phyloP scores from a whole-genome alignment of 2,329 filamentous ascomycete species.

The Aspergillus jensenii region DNA sequence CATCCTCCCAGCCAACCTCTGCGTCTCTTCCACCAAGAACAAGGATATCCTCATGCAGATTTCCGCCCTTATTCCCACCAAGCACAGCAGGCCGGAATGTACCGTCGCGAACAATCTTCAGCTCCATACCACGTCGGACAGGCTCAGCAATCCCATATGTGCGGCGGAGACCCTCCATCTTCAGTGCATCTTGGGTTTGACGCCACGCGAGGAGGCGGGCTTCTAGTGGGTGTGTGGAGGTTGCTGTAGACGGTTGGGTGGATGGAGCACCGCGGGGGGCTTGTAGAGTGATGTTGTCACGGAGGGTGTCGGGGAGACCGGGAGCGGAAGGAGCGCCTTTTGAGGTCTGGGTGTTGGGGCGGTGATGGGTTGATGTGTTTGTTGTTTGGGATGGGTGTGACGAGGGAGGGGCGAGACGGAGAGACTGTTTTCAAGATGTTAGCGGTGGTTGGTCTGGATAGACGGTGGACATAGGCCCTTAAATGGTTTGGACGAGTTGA shows the following conservation, averaged over 20 bases:
- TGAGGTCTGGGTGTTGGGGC: constrained; percentile 55
- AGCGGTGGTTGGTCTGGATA: not conserved
- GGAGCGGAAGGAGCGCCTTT: constrained; percentile 84
- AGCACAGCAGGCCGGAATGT: constrained; percentile 72
- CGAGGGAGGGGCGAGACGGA: constrained; percentile 80
- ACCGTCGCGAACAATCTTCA: constrained; percentile 78
- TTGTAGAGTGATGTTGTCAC: constrained; percentile 72
- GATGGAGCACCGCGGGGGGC: constrained; percentile 49
- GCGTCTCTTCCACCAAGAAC: constrained; percentile 66
- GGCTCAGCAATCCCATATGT: constrained; percentile 93
- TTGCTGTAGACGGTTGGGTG: constrained; percentile 45
- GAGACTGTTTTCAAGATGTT: constrained; percentile 58
- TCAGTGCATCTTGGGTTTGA: constrained; percentile 79
- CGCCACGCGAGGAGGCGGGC: constrained; percentile 87
- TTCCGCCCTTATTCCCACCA: constrained; percentile 56
- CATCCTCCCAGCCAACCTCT: constrained; percentile 87
- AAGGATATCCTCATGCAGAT: constrained; percentile 87
- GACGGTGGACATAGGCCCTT: not conserved
- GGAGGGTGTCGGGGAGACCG: constrained; percentile 90
- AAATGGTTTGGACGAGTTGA: constrained; percentile 6
- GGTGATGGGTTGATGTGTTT: constrained; percentile 61
- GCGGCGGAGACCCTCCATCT: constrained; percentile 84
- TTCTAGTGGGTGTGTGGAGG: constrained; percentile 84
- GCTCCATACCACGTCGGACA: constrained; percentile 88
- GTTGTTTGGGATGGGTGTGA: constrained; percentile 65